A percentile compares a stretch with the other conserved stretches of the same genome.
phyloP scores from a whole-genome alignment of 441 rosid genomes.

The Populus trichocarpa region DNA sequence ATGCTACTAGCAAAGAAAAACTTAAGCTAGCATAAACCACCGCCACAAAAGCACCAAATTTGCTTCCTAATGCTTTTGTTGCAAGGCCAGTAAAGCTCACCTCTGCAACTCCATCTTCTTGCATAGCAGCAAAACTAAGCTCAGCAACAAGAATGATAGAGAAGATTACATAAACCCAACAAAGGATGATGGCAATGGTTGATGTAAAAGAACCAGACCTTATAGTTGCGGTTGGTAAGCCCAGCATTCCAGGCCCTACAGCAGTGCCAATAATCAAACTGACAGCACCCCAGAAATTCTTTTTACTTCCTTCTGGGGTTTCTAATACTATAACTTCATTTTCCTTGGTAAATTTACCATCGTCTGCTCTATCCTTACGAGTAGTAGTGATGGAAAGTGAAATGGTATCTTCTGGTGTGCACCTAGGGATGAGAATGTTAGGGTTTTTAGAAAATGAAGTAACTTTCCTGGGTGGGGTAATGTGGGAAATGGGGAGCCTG shows the following conservation, averaged over 20 bases:
- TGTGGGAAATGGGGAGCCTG: constrained; percentile 22
- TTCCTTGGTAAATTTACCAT: constrained; percentile 12
- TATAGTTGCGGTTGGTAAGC: constrained; percentile 79
- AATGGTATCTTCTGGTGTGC: constrained; percentile 22
- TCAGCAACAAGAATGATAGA: constrained; percentile 87
- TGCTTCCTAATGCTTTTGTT: constrained; percentile 64
- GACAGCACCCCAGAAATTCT: constrained; percentile 92
- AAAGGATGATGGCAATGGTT: constrained; percentile 52
- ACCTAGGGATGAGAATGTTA: constrained; percentile 23
- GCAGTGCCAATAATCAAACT: constrained; percentile 88
- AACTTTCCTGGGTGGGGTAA: constrained; percentile 10
- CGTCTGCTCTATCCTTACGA: constrained; percentile 6
- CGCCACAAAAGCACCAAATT: constrained; percentile 71
- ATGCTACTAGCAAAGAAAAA: constrained; percentile 78
- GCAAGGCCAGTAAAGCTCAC: constrained; percentile 88
- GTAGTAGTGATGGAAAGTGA: constrained; percentile 20
- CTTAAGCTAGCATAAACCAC: constrained; percentile 76
- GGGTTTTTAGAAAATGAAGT: constrained; percentile 10
- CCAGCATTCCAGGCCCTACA: constrained; percentile 91
- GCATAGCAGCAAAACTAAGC: constrained; percentile 82
- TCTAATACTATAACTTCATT: constrained; percentile 13
- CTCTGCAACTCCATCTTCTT: constrained; percentile 71
- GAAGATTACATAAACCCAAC: constrained; percentile 86
- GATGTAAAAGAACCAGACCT: constrained; percentile 82
- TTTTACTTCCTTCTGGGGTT: constrained; percentile 21